Conservation (phyloP, 176 grass and related monocot genomes). For the Triticum timopheevii region DNA sequence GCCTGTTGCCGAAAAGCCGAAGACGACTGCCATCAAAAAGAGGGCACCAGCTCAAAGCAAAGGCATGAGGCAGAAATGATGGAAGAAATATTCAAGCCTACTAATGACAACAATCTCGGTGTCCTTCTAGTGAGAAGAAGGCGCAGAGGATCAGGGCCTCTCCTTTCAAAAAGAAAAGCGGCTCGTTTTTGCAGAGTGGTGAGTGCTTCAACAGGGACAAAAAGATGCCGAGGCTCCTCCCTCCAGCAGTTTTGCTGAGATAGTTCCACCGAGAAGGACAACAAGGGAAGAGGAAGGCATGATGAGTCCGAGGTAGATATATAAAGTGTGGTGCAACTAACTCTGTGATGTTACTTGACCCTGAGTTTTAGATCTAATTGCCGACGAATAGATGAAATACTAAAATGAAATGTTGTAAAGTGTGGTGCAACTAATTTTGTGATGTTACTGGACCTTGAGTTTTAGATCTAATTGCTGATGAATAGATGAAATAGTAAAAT, state of each 20-base stretch:
- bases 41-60: constrained; percentile 34
- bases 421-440: no score
- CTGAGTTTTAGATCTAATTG: no score
- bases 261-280: constrained; percentile 45
- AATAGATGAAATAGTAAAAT: no score
- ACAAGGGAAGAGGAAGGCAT: constrained; percentile 39
- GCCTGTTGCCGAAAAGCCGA: constrained; percentile 29
- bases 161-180: constrained; percentile 81
- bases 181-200: constrained; percentile 33
- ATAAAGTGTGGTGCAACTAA: no score
- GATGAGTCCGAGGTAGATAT: constrained; percentile 21
- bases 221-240: constrained; percentile 18
- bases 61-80: constrained; percentile 30
- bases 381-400: no score
- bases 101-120: constrained; percentile 36
- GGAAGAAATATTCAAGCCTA: constrained; percentile 37
- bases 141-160: constrained; percentile 60
- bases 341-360: no score
- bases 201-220: constrained; percentile 14
- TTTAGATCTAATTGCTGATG: no score
- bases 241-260: constrained; percentile 32
- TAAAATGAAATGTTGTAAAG: no score
- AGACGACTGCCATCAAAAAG: constrained; percentile 14
- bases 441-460: no score
- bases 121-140: constrained; percentile 59